These are phyloP conservation scores for Alternaria gansuensis DNA, from an alignment of 2,329 filamentous ascomycete species.

Conservation along the genomic window DNA sequence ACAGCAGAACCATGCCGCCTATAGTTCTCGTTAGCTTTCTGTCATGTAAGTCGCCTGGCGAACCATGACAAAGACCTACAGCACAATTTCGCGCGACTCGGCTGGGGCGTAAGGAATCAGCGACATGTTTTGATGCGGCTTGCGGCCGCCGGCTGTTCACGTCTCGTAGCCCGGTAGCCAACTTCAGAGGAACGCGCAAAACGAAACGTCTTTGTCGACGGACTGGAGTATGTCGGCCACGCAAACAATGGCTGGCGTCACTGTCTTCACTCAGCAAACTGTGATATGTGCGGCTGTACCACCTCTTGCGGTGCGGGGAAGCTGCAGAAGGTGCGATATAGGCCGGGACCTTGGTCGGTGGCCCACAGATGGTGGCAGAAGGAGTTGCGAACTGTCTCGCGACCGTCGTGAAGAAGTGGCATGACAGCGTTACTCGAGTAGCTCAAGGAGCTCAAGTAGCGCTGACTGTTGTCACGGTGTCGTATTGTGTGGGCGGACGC, in stretches of 20 bases:
- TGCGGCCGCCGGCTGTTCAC: conserved; percentile 29
- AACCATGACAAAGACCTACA: conserved; percentile 65
- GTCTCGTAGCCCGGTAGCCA: not conserved
- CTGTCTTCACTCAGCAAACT: conserved; percentile 2
- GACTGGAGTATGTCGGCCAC: conserved; percentile 1
- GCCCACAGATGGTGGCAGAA: conserved; percentile 25
- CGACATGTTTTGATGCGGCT: conserved; percentile 63
- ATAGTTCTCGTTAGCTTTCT: conserved; percentile 28
- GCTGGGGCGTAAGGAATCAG: conserved; percentile 78
- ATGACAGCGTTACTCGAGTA: conserved; percentile 25
- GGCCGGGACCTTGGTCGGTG: conserved; percentile 25
- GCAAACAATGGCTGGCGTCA: conserved; percentile 15
- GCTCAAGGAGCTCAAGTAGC: conserved; percentile 12
- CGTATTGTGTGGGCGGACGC: conserved; percentile 29
- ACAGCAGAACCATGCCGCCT: conserved; percentile 93
- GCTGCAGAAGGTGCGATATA: conserved; percentile 21
- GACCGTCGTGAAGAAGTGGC: conserved; percentile 17
- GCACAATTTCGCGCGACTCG: conserved; percentile 79
- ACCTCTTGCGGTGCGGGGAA: conserved; percentile 36
- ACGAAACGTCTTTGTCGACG: conserved; percentile 12
- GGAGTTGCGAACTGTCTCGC: conserved; percentile 24
- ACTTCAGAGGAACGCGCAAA: conserved; percentile 16
- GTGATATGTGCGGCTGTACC: conserved; percentile 17
- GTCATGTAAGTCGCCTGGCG: not conserved
- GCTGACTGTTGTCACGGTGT: conserved; percentile 33